Base-by-base conservation (phyloP, 179 eudicot species). In the Amaranthus tricolor region DNA sequence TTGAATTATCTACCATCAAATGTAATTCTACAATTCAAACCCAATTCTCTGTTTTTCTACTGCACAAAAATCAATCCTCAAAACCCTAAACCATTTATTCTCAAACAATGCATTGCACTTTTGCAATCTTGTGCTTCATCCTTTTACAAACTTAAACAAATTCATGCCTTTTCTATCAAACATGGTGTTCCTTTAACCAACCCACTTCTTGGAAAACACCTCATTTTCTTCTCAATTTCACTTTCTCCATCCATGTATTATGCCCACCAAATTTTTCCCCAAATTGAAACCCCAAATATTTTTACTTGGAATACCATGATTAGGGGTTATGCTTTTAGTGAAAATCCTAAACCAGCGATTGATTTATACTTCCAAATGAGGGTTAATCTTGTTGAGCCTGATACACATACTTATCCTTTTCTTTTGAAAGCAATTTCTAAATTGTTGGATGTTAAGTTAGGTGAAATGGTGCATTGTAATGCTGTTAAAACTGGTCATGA, bases 271-370 rank as follows among this genome's bases (percentile, higher is more conserved):
- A 78, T 90, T 52, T 94, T 90, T 63, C 56, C 78, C 63, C 85
- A 86, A 75, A 82, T 92, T 48, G 72, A 82, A 47, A 50, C 20
- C 79, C 94, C 96, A 13, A 80, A 85, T 68, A 73, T 90, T 31
- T 90, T 94, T 77, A 83, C 89, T 8, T 92, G 88, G 89, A 89
- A 88, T 63, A 90, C 97, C 9, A 83, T 92, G 94, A 92, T 94
- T 62, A 88, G 89, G 81, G 98, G 96, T 43, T 88, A 84, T 82
- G 94, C 96, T 44, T 86, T 90, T 82, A 85, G 87, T 73, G 82
- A 83, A 24, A 83, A 81, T 51, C 91, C 96, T 5, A 65, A 62
- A 61, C 85, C 80, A 12, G 90, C 92, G 4, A 57, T 94, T 65
- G 80, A 82, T 45, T 67, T 90, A 6, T 85, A 87, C 77, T 53